Evolutionary conservation across 495 filamentous ascomycete species (phyloP), one percentile per base, ranked within the genome.

Genomic region (Pyrenula massariospora): DNA sequence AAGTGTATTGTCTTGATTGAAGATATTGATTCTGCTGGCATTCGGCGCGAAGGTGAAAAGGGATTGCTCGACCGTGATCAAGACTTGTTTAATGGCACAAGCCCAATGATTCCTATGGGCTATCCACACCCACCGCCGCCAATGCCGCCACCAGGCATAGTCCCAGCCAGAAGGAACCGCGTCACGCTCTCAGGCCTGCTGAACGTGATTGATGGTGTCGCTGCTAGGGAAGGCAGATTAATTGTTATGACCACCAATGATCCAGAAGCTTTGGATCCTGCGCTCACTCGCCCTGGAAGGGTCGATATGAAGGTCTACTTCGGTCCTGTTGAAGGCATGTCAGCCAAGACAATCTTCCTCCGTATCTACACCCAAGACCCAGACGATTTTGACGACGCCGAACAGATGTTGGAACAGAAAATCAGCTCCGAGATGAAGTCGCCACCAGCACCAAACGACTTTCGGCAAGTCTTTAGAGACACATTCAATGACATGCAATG

Each of bases 221-320:
- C 85, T 8, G 82, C 81, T 0, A 81, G 82, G 54, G 87, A 91
- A 65, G 88, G 88, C 12, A 78, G 86, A 3, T 80, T 91, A 19
- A 76, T 91, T 10, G 85, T 93, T 59, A 91, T 93, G 87, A 91
- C 87, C 1, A 90, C 88, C 50, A 93, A 93, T 62, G 84, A 89
- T 62, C 62, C 82, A 0, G 85, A 91, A 31, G 84, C 84, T 58
- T 75, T 93, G 0, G 88, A 93, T 60, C 73, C 81, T 42, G 87
- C 88, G 0, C 75, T 93, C 2, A 84, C 89, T 55, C 82, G 88
- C 0, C 85, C 86, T 11, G 88, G 88, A 0, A 79, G 88, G 15
- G 84, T 93, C 10, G 88, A 93, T 61, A 82, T 88, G 79, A 80
- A 77, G 24, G 75, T 91, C 54, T 70, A 78, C 36, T 91, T 91